phyloP scores from a whole-genome alignment of 331 rosid genomes.

The Quercus tomentella region DNA sequence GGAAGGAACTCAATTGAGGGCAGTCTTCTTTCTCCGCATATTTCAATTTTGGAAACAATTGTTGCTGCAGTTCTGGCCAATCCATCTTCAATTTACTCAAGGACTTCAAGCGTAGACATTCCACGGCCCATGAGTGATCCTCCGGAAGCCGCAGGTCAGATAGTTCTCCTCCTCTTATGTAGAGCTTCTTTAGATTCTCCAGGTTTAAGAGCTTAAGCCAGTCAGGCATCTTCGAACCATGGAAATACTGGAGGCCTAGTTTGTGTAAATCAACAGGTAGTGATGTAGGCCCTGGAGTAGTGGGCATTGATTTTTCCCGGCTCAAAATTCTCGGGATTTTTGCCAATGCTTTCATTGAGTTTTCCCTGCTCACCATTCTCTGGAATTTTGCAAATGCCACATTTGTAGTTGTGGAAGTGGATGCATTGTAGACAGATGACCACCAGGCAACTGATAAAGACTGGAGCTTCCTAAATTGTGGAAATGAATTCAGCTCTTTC shows the following conservation, averaged over 20 bases:
- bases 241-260: no score
- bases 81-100: not conserved
- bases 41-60: not conserved
- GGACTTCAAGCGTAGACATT: not conserved
- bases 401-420: no score
- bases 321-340: not conserved
- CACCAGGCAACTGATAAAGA: slow-evolving; percentile 21
- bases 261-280: not conserved
- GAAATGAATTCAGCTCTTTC: not conserved
- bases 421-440: not conserved
- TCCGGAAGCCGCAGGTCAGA: not conserved
- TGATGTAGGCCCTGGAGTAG: no score
- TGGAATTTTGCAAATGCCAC: not conserved
- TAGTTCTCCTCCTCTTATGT: not conserved
- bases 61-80: not conserved
- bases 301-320: no score
- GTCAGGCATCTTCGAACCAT: no score
- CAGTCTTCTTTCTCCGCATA: not conserved
- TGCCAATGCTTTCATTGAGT: no score
- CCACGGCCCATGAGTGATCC: not conserved
- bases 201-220: no score
- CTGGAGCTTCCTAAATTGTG: not conserved
- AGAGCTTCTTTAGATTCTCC: no score
- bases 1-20: not conserved
- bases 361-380: no score